These are phyloP conservation scores for Zasmidium cellare DNA, from an alignment of 2,329 filamentous ascomycete genomes.

Conservation along the genomic window DNA sequence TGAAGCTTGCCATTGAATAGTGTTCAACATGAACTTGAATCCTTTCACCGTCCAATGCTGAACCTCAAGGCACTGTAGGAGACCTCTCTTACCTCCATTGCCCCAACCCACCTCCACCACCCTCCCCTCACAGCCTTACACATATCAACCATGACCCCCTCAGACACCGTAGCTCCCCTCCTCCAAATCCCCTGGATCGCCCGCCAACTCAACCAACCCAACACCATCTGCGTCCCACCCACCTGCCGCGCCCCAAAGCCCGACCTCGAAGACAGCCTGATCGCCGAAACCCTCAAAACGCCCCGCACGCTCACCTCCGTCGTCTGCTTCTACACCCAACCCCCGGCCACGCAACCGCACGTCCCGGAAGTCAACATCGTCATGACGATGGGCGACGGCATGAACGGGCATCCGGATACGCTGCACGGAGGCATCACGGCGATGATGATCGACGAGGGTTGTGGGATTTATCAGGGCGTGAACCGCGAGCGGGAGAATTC, in stretches of 20 bases:
- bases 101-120: neutral
- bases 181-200: conserved; percentile 35
- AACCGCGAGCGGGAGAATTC: conserved; percentile 36
- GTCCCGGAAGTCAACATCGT: conserved; percentile 39
- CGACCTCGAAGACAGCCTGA: conserved; percentile 52
- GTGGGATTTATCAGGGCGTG: conserved; percentile 51
- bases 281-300: conserved; percentile 55
- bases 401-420: conserved; percentile 56
- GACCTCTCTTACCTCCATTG: neutral
- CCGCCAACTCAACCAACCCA: conserved; percentile 30
- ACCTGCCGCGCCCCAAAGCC: conserved; percentile 42
- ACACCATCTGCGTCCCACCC: conserved; percentile 40
- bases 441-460: conserved; percentile 60
- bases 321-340: conserved; percentile 45
- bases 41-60: neutral
- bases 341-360: conserved; percentile 25
- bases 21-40: neutral
- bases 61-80: too few species aligned
- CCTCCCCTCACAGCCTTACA: neutral
- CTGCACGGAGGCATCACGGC: conserved; percentile 61
- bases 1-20: neutral
- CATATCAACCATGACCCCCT: conserved; percentile 16
- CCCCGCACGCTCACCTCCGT: conserved; percentile 50
- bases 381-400: conserved; percentile 49
- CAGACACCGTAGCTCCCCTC: conserved; percentile 31